A percentile compares a stretch with the other conserved stretches of the same genome.
Evolutionary conservation across 805 yeast genomes (phyloP).

Genomic region (Yamadazyma tumulicola): DNA sequence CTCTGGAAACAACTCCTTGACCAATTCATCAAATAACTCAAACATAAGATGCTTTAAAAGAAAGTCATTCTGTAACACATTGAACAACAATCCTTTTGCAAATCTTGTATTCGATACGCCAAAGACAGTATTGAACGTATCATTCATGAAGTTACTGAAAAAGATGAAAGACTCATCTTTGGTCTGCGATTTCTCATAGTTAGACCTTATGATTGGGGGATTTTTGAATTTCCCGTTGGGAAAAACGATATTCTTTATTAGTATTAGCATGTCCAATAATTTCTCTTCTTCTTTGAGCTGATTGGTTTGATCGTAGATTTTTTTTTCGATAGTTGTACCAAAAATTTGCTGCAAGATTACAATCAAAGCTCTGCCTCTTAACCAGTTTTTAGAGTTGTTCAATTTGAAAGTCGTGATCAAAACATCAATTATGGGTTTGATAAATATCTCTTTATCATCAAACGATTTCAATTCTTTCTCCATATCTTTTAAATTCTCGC

Average conservation of each 20-base stretch:
- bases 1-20: constrained; percentile 45
- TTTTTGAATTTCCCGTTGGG: constrained; percentile 50
- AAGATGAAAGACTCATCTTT: constrained; percentile 57
- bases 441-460: constrained; percentile 49
- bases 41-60: constrained; percentile 64
- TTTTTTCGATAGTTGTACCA: constrained; percentile 83
- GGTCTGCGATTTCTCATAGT: constrained; percentile 49
- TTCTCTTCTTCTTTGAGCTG: constrained; percentile 39
- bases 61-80: constrained; percentile 68
- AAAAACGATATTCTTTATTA: constrained; percentile 26
- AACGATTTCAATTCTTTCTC: constrained; percentile 51
- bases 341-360: constrained; percentile 79
- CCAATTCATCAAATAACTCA: constrained; percentile 53
- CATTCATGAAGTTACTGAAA: constrained; percentile 56
- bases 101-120: constrained; percentile 61
- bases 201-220: constrained; percentile 43
- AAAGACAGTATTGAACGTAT: constrained; percentile 67
- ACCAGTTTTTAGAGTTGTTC: constrained; percentile 65
- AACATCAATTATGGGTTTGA: constrained; percentile 78
- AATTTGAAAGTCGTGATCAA: constrained; percentile 68
- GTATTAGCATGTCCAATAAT: constrained; percentile 33
- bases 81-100: constrained; percentile 61
- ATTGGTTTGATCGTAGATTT: constrained; percentile 44
- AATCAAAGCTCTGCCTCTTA: constrained; percentile 79
- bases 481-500: constrained; percentile 43